Evolutionary conservation across 139 green algal species (phyloP).

Genomic region (Spirogloea muscicola): DNA sequence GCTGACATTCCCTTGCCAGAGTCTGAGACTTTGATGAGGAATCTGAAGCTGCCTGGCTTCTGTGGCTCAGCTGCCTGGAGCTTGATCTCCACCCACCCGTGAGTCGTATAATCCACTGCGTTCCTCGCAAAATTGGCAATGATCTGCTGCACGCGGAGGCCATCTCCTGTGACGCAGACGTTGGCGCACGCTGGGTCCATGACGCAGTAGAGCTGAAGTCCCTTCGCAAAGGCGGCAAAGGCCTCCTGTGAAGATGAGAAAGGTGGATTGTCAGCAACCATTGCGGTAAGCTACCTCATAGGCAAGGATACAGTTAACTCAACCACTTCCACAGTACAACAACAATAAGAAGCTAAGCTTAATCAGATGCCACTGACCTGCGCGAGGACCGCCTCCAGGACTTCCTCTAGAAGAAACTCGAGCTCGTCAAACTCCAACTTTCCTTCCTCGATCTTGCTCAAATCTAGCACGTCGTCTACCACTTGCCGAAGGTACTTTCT

Average conservation of each 20-base stretch:
- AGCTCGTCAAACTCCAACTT: conserved; percentile 27
- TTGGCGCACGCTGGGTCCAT: background rate
- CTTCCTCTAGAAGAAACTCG: conserved; percentile 1
- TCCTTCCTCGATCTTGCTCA: conserved; percentile 37
- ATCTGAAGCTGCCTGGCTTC: conserved; percentile 5
- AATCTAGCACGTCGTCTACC: conserved; percentile 34
- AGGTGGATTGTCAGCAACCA: too few relatives aligned
- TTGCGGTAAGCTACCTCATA: too few relatives aligned
- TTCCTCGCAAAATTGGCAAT: conserved; percentile 29
- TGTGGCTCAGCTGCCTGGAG: background rate
- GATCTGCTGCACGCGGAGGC: conserved; percentile 35
- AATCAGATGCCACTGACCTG: conserved; percentile 27
- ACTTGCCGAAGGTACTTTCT: conserved; percentile 19
- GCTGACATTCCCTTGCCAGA: conserved; percentile 12
- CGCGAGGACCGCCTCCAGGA: conserved; percentile 10
- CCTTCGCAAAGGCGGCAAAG: conserved; percentile 7
- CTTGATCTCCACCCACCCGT: conserved; percentile 30
- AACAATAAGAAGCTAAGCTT: too few relatives aligned
- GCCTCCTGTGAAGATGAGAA: conserved; percentile 2
- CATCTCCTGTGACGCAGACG: conserved; percentile 12
- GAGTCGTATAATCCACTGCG: conserved; percentile 20
- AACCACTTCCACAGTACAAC: too few relatives aligned
- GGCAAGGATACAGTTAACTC: too few relatives aligned
- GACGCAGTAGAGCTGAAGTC: conserved; percentile 14
- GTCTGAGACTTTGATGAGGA: conserved; percentile 23